phyloP scores from a whole-genome alignment of 139 green algal genomes.

The Chlorella vulgaris region DNA sequence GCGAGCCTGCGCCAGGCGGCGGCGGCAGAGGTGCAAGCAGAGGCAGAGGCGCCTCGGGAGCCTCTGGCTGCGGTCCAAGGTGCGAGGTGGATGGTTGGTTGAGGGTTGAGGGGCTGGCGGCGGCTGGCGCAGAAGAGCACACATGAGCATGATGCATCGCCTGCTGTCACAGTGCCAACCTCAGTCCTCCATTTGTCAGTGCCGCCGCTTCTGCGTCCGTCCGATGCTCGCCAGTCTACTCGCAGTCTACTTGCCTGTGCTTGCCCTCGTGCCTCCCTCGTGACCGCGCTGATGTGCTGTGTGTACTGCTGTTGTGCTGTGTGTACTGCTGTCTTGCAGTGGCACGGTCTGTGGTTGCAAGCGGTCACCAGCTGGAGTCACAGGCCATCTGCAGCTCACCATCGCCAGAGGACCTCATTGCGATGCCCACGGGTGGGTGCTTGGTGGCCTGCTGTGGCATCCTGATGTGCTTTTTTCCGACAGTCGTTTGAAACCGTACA shows the following conservation, averaged over 20 bases:
- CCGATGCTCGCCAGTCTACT: too few relatives aligned
- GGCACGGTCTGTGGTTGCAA: neutral
- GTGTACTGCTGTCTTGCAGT: neutral
- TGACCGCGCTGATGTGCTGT: neutral
- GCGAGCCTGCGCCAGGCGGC: conserved; percentile 20
- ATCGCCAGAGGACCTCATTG: too few relatives aligned
- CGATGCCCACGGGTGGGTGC: conserved; percentile 1
- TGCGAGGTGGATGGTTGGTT: neutral
- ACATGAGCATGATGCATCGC: too few relatives aligned
- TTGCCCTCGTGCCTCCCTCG: neutral
- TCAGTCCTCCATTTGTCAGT: too few relatives aligned
- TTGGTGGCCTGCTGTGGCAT: neutral
- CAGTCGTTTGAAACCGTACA: too few relatives aligned
- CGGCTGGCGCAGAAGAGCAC: too few relatives aligned
- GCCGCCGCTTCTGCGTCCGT: too few relatives aligned
- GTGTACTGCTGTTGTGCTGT: too few relatives aligned
- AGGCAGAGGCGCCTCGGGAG: neutral
- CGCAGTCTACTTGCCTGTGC: neutral
- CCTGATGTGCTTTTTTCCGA: too few relatives aligned
- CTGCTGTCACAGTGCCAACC: too few relatives aligned
- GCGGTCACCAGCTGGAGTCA: conserved; percentile 9
- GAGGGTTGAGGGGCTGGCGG: too few relatives aligned
- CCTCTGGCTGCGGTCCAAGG: neutral
- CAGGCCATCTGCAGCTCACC: conserved; percentile 6
- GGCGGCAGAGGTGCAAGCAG: too few relatives aligned